These are phyloP conservation scores for Fusarium penzigii DNA, from an alignment of 2,329 filamentous ascomycete genomes.

Conservation along the genomic window DNA sequence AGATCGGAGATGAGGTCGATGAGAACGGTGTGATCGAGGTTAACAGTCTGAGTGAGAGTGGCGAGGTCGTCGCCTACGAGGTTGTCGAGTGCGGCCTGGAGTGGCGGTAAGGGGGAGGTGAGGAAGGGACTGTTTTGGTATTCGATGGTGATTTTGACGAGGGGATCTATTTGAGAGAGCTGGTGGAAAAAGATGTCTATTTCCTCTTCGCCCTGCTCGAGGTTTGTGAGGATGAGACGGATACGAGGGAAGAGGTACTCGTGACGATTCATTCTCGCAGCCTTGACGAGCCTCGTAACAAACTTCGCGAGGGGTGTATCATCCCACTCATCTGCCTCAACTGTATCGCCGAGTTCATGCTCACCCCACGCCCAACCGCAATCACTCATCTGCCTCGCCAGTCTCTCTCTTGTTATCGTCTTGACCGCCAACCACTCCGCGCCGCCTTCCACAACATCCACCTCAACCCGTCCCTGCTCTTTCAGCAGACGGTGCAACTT, in stretches of 20 bases:
- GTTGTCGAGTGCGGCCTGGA: conserved; percentile 31
- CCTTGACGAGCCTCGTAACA: conserved; percentile 36
- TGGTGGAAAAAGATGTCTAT: conserved; percentile 37
- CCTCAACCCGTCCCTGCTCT: conserved; percentile 36
- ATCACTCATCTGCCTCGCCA: conserved; percentile 43
- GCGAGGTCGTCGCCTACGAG: conserved; percentile 34
- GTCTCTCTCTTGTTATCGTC: conserved; percentile 32
- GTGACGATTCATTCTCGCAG: conserved; percentile 38
- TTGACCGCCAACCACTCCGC: conserved; percentile 37
- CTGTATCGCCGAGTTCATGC: conserved; percentile 31
- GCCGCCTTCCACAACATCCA: conserved; percentile 39
- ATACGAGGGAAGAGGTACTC: conserved; percentile 40
- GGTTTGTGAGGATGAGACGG: conserved; percentile 36
- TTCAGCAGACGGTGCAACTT: conserved; percentile 34
- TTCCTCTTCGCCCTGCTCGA: conserved; percentile 28
- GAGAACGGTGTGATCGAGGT: conserved; percentile 44
- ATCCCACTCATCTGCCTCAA: conserved; percentile 37
- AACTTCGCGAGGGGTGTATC: conserved; percentile 36
- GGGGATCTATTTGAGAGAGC: conserved; percentile 30
- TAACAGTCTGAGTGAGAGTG: conserved; percentile 38
- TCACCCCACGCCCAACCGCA: conserved; percentile 45
- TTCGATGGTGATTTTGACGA: conserved; percentile 37
- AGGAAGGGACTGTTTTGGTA: conserved; percentile 30
- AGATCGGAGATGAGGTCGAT: conserved; percentile 43
- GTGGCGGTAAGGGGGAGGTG: conserved; percentile 19